phyloP scores from a whole-genome alignment of 306 rosid genomes.

The Trichosanthes cucumerina region DNA sequence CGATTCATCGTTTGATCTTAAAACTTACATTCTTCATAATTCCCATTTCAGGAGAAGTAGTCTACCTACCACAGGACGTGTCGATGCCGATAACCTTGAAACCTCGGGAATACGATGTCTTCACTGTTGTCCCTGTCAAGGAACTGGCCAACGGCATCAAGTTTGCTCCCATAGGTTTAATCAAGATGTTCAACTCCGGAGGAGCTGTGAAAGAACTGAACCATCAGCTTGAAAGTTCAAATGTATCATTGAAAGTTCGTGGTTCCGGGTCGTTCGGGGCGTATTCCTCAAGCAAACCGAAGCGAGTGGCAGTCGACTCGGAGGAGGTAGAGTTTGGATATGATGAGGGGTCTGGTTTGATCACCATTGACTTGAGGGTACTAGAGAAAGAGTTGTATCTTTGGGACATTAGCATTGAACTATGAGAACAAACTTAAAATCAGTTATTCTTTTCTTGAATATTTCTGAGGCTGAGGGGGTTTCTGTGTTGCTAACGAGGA shows the following conservation, averaged over 20 bases:
- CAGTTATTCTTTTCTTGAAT: neutral
- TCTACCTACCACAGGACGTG: constrained; percentile 56
- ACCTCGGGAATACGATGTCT: constrained; percentile 56
- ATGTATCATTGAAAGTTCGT: constrained; percentile 28
- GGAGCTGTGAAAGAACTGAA: constrained; percentile 60
- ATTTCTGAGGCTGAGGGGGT: neutral
- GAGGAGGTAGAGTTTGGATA: constrained; percentile 39
- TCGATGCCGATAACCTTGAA: constrained; percentile 49
- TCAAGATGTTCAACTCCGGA: constrained; percentile 87
- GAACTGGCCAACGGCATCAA: constrained; percentile 26
- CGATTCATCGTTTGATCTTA: neutral
- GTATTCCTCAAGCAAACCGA: constrained; percentile 55
- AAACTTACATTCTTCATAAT: neutral
- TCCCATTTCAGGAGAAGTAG: constrained; percentile 41
- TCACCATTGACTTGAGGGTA: constrained; percentile 40
- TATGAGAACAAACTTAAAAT: neutral
- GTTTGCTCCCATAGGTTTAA: constrained; percentile 70
- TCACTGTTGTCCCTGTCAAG: constrained; percentile 53
- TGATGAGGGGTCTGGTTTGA: constrained; percentile 47
- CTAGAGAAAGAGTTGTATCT: constrained; percentile 48
- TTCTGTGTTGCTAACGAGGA: neutral
- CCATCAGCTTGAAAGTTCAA: constrained; percentile 17
- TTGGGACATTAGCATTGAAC: constrained; percentile 40
- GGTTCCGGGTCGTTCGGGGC: constrained; percentile 69
- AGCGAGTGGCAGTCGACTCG: constrained; percentile 35